Evolutionary conservation across 1,139 yeast species (phyloP), one percentile per base, ranked within the genome.

Genomic region (Pneumocystis jirovecii): DNA sequence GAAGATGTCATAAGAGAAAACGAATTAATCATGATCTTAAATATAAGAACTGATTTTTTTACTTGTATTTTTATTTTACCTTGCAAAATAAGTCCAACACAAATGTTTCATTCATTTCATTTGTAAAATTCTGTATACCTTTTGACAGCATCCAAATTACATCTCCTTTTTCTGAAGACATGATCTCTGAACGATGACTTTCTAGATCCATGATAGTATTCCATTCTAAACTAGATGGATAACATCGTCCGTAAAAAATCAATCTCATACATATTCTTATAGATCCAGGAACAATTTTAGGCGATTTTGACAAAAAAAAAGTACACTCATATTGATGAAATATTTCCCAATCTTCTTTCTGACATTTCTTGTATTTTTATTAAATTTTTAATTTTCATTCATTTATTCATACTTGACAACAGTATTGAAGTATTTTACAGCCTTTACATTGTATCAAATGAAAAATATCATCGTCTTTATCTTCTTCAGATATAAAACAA

Each of bases 271-370:
- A 44, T 7, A 63, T 59, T 8, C 63, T 42, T 29, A 66, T 63
- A 3, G 61, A 50, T 7, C 68, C 64, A 3, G 65, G 64, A 1
- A 64, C 65, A 12, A 62, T 37, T 44, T 59, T 44, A 12, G 67
- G 67, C 7, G 34, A 44, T n/a, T 63, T 39, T 34, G 37, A 29
- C 34, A 34, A 42, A 21, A 67, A 64, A 17, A 63, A 37, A 44
- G 50, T 8, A 60, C 69, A 67, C 40, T 67, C 69, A 21, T 61
- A 56, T 42, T 63, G 63, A 60, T 68, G 69, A 35, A 62, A 62
- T 7, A 29, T 21, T 25, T 50, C 64, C 68, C 68, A 65, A 57
- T 68, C 68, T 12, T 40, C 29, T 12, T 31, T 29, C 25, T 66
- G 66, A 37, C 69, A 67, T 15, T 61, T 31, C 65, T 64, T 44